Evolutionary conservation across 495 filamentous ascomycete genomes (phyloP).

Genomic region (Corynascus novoguineensis): DNA sequence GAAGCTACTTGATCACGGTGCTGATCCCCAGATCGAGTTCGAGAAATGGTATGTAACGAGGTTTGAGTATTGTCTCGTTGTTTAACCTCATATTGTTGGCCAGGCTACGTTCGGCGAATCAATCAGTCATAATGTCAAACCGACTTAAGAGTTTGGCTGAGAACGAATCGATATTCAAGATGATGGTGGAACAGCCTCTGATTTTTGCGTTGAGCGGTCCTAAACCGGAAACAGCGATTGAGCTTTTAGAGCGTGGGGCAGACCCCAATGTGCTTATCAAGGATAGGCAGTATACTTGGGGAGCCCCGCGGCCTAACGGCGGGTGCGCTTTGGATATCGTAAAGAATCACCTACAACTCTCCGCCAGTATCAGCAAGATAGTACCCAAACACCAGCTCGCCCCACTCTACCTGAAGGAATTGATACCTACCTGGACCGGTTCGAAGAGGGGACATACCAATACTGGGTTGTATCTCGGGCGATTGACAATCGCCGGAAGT

Average conservation of each 20-base stretch:
- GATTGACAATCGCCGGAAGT: constrained; percentile 18
- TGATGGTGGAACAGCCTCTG: constrained; percentile 51
- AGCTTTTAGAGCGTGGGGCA: constrained; percentile 54
- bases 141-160: constrained; percentile 33
- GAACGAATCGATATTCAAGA: constrained; percentile 38
- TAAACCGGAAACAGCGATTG: constrained; percentile 47
- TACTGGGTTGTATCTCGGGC: constrained; percentile 42
- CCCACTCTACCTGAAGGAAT: constrained; percentile 20
- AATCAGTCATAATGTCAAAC: constrained; percentile 17
- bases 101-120: constrained; percentile 38
- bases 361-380: constrained; percentile 37
- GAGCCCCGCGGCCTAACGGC: constrained; percentile 24
- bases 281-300: constrained; percentile 23
- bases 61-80: no score
- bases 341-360: constrained; percentile 43
- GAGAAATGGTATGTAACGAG: constrained; percentile 37
- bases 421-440: constrained; percentile 41
- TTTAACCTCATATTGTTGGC: no score
- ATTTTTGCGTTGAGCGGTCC: constrained; percentile 49
- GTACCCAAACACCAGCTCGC: not conserved
- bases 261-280: constrained; percentile 49
- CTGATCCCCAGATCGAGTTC: constrained; percentile 37
- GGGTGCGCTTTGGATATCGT: constrained; percentile 54
- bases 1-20: constrained; percentile 40
- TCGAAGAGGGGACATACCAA: constrained; percentile 49